These are phyloP conservation scores for Chlorella ohadii DNA, from an alignment of 139 green algal species.

Conservation along the genomic window DNA sequence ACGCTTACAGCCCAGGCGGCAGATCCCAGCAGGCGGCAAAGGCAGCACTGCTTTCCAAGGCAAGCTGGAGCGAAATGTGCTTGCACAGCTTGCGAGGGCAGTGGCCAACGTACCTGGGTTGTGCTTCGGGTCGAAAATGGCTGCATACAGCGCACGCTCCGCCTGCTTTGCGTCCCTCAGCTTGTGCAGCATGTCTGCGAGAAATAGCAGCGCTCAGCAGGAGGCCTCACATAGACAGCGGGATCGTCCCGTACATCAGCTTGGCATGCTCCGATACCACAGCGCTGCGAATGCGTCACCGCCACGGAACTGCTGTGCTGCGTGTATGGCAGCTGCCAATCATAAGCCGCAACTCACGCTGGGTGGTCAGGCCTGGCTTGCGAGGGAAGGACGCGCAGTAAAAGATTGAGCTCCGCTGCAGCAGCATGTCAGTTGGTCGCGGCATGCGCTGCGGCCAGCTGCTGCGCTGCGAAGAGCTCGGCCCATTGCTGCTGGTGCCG, in stretches of 20 bases:
- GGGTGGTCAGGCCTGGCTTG: constrained; percentile 56
- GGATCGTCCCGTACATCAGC: too few relatives aligned
- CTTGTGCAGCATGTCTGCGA: constrained; percentile 59
- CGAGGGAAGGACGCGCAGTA: constrained; percentile 69
- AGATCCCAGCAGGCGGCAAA: too few relatives aligned
- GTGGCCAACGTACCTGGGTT: constrained; percentile 21
- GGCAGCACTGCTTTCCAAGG: too few relatives aligned
- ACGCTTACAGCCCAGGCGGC: too few relatives aligned
- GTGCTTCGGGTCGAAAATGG: constrained; percentile 48
- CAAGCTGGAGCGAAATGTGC: too few relatives aligned
- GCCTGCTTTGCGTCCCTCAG: constrained; percentile 27
- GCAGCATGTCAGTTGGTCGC: constrained; percentile 31
- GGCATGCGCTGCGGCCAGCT: constrained; percentile 29
- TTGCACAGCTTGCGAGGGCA: too few relatives aligned
- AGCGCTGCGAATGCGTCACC: too few relatives aligned
- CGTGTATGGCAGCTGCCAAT: background rate
- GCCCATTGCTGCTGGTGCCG: background rate
- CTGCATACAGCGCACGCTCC: constrained; percentile 44
- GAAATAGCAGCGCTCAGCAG: background rate
- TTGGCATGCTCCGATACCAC: too few relatives aligned
- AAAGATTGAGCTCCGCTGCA: constrained; percentile 61
- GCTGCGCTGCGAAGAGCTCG: background rate
- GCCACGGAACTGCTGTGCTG: too few relatives aligned
- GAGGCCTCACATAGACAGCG: too few relatives aligned
- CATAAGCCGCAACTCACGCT: constrained; percentile 64